These are phyloP conservation scores for Crotalaria pallida DNA, from an alignment of 306 rosid genomes.

Conservation along the genomic window DNA sequence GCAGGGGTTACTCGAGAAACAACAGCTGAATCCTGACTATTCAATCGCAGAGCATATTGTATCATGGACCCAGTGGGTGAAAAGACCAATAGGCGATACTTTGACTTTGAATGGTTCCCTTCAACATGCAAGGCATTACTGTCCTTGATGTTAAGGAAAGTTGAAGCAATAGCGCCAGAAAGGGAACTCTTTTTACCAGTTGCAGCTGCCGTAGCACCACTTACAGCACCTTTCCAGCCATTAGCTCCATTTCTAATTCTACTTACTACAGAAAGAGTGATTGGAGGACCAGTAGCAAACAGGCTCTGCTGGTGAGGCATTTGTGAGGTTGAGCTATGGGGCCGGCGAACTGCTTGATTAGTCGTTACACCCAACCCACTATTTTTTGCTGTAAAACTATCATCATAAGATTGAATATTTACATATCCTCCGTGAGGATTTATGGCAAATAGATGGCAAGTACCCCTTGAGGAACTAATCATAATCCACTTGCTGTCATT, in stretches of 20 bases:
- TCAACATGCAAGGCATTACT: conserved; percentile 39
- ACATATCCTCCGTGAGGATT: conserved; percentile 82
- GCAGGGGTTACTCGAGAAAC: conserved; percentile 44
- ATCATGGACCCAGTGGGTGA: conserved; percentile 82
- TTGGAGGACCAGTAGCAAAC: conserved; percentile 51
- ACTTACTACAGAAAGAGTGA: conserved; percentile 75
- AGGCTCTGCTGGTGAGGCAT: conserved; percentile 48
- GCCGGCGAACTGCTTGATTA: conserved; percentile 36
- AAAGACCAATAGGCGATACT: conserved; percentile 69
- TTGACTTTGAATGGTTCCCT: conserved; percentile 46
- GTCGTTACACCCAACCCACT: conserved; percentile 32
- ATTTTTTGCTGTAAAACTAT: conserved; percentile 37
- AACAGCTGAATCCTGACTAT: conserved; percentile 37
- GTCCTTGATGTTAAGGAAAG: conserved; percentile 59
- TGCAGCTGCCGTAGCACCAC: conserved; percentile 95
- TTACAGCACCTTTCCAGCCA: conserved; percentile 89
- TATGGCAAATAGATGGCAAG: conserved; percentile 88
- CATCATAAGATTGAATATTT: conserved; percentile 51
- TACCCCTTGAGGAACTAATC: conserved; percentile 97
- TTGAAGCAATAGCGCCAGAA: conserved; percentile 80
- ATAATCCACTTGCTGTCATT: conserved; percentile 96
- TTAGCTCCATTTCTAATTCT: conserved; percentile 75
- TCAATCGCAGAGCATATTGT: conserved; percentile 60
- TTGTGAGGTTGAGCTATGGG: conserved; percentile 37
- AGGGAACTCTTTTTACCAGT: conserved; percentile 58